Base-by-base conservation (phyloP, 164 flowering plant species). In the Nelumbo lutea region DNA sequence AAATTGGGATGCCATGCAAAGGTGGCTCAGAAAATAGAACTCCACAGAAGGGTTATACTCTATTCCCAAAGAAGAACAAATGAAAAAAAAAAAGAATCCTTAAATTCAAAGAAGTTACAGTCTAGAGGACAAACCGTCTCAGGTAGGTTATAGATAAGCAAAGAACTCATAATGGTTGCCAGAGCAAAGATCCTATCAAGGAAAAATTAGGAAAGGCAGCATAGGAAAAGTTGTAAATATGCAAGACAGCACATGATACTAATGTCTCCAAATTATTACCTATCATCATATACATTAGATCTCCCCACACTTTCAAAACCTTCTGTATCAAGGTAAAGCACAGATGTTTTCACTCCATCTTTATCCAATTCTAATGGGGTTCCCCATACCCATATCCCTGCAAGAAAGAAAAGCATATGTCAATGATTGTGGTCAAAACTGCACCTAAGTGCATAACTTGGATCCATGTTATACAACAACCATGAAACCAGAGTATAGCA, bases 321-420 rank as follows among this genome's bases (percentile, higher is more conserved):
- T 79, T 96, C 98, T 9, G 99, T 96, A 69, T 96, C 99, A 77
- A 95, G 94, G 81, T 87, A 95, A 76, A 95, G 70, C 55, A 95
- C 91, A 61, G 99, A 87, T 64, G 93, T 92, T 78, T 85, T 91
- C 10, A 82, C 87, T 59, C 99, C 99, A 75, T 86, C 83, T 72
- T 93, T 80, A 66, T 80, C 83, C 73, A 90, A 1, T 73, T 88
- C 96, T 48, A 93, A 0, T 4, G 99, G 97, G 44, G 85, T 81
- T 48, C 98, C 99, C 99, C 99, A 93, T 9, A 90, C 89, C 99
- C 99, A 96, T 79, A 96, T 86, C 5, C 99, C 99, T 96, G 81
- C 1, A 71, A 67, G 8, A 72, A 68, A 70, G 52, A 27, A 65
- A 63, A 58, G 55, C 13, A 15, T 51, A 68, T 14, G 7, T 58